These are phyloP conservation scores for Debaryomycetaceae sp. DNA, from an alignment of 1,139 yeast genomes.

Conservation along the genomic window DNA sequence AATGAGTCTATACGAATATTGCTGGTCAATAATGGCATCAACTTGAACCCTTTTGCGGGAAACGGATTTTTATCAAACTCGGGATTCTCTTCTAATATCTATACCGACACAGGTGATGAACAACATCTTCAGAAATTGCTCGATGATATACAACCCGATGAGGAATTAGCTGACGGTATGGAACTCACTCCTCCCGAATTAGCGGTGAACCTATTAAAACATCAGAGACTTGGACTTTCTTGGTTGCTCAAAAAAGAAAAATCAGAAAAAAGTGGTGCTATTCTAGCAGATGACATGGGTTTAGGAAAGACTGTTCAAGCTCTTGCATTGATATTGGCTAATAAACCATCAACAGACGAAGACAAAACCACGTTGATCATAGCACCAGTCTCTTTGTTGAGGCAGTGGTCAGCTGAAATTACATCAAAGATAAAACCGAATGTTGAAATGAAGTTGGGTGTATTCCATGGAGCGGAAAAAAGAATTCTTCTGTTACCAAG, in stretches of 20 bases:
- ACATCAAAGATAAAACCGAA: constrained; percentile 53
- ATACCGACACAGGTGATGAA: constrained; percentile 26
- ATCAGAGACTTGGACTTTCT: constrained; percentile 79
- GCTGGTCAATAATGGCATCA: not conserved
- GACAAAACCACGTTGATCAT: constrained; percentile 66
- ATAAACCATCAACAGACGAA: constrained; percentile 34
- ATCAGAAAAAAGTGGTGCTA: constrained; percentile 63
- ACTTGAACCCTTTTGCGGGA: not conserved
- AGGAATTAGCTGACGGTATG: constrained; percentile 39
- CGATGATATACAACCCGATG: constrained; percentile 65
- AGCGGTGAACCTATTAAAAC: constrained; percentile 65
- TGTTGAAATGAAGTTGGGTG: constrained; percentile 44
- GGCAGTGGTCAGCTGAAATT: constrained; percentile 84
- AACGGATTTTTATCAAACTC: not conserved
- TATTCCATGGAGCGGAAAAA: constrained; percentile 59
- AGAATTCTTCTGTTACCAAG: constrained; percentile 35
- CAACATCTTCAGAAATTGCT: constrained; percentile 49
- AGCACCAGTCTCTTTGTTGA: constrained; percentile 78
- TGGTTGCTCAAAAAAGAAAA: constrained; percentile 76
- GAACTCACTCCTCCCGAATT: constrained; percentile 70
- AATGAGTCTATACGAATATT: constrained; percentile 1
- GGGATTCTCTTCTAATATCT: constrained; percentile 14
- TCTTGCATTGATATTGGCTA: constrained; percentile 61
- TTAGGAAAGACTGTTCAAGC: constrained; percentile 88
- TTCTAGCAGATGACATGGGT: constrained; percentile 94